Evolutionary conservation across 352 stramenopile genomes (phyloP), one percentile per base, ranked within the genome.

Genomic region (Phytophthora macrochlamydospora): DNA sequence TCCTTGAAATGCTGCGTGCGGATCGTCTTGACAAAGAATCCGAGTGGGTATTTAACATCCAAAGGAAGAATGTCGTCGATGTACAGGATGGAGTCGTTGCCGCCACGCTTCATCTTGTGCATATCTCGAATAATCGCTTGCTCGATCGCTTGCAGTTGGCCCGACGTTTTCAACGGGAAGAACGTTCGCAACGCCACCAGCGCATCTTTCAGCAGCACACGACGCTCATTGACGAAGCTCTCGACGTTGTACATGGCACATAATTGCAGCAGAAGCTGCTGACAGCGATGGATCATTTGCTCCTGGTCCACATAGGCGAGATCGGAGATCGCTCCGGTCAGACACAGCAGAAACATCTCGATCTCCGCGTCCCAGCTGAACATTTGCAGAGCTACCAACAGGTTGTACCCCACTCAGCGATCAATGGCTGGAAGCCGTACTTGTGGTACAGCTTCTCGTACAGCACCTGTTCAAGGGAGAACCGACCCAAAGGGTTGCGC

Each of bases 341-440:
- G 62, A 44, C 79, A 91, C 14, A 94, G 40, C 3, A 94, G 46
- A 38, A 94, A 94, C 31, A 94, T 59, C 61, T 93, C 84, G 28
- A 94, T 79, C 65, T 94, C 87, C 9, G 83, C 79, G 56, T 94
- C 87, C 87, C 85, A 94, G 13, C 67, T 75, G 48, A 83, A 92
- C 43, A 68, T 59, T 50, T 91, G 84, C 14, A 93, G 74, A 2
- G 79, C 81, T 2, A 93, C 38, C 2, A 94, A 54, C n/a, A 93
- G 76, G 62, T 93, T 94, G 69, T 94, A 94, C n/a, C 86, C 85
- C 85, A 94, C 67, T 94, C 84, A 2, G 87, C 87, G 35, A 94
- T 88, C 24, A 92, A 64, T 1, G 87, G 83, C 67, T 94, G 84
- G 60, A 93, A 93, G 2, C 84, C 85, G 59, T 90, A 93, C 64